Evolutionary conservation across 352 stramenopile genomes (phyloP).

Genomic region (Elongisporangium senticosum): DNA sequence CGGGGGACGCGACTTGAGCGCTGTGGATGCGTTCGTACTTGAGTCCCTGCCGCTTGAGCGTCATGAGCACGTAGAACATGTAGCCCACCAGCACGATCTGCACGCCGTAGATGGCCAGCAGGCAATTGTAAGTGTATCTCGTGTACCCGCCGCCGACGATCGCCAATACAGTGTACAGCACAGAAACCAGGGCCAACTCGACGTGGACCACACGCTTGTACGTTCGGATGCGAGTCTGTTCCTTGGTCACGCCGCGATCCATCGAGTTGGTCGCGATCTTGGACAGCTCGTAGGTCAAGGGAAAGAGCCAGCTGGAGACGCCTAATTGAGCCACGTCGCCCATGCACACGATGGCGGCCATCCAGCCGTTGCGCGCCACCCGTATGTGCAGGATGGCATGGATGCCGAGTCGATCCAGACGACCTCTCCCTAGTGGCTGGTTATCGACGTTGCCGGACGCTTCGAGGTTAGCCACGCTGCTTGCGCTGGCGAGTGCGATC

Average conservation of each 20-base stretch:
- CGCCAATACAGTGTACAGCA: slow-evolving; percentile 18
- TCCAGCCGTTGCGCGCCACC: slow-evolving; percentile 15
- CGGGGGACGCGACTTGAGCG: slow-evolving; percentile 39
- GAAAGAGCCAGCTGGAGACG: slow-evolving; percentile 41
- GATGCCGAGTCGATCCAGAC: slow-evolving; percentile 48
- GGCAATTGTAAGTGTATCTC: slow-evolving; percentile 21
- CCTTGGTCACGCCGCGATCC: slow-evolving; percentile 41
- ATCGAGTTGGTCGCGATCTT: slow-evolving; percentile 54
- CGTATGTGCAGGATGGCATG: slow-evolving; percentile 30
- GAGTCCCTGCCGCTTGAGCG: slow-evolving; percentile 35
- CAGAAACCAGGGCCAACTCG: slow-evolving; percentile 21
- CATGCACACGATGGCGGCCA: slow-evolving; percentile 29
- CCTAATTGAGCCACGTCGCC: slow-evolving; percentile 50
- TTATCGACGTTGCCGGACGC: neutral
- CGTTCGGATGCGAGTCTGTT: slow-evolving; percentile 30
- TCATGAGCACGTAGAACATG: slow-evolving; percentile 29
- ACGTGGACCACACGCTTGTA: slow-evolving; percentile 29
- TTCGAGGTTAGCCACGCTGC: neutral
- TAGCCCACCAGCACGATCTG: slow-evolving; percentile 42
- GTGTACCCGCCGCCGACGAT: slow-evolving; percentile 30
- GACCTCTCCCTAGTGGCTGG: slow-evolving; percentile 18
- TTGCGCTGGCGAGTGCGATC: neutral
- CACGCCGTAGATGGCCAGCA: slow-evolving; percentile 38
- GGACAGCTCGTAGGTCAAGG: slow-evolving; percentile 52
- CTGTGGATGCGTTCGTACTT: slow-evolving; percentile 54